These are phyloP conservation scores for Trapa incisa DNA, from an alignment of 345 rosid species.

Conservation along the genomic window DNA sequence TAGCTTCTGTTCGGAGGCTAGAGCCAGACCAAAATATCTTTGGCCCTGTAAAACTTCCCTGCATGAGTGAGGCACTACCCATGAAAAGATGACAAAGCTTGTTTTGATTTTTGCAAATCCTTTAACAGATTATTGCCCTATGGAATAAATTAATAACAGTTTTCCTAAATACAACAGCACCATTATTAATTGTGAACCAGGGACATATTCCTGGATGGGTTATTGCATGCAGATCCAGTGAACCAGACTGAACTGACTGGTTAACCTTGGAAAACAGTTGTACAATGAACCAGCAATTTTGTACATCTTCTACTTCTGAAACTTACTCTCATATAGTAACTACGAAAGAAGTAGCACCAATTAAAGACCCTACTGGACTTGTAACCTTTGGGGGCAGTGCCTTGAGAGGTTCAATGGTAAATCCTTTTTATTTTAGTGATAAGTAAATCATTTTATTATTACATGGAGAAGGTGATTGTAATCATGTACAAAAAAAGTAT, in stretches of 20 bases:
- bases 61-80: conserved; percentile 42
- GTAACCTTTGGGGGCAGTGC: background rate
- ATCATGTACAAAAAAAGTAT: too few species aligned
- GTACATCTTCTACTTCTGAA: background rate
- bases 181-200: background rate
- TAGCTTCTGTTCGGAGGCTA: conserved; percentile 98
- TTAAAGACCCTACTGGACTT: background rate
- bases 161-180: background rate
- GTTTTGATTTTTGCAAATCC: background rate
- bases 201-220: background rate
- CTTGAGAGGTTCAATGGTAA: conserved; percentile 8
- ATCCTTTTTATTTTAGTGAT: background rate
- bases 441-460: too few species aligned
- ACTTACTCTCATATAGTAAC: background rate
- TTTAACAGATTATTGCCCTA: background rate
- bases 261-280: background rate
- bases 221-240: background rate
- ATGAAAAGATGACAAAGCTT: conserved; percentile 1
- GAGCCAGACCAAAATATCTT: conserved; percentile 95
- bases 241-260: background rate
- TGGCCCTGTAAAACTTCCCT: conserved; percentile 99
- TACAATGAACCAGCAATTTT: background rate
- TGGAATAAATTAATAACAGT: background rate
- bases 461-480: too few species aligned
- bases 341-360: background rate